Base-by-base conservation (phyloP, 192 early-diverging fungal species). In the Rhizoclosmatium sp. region DNA sequence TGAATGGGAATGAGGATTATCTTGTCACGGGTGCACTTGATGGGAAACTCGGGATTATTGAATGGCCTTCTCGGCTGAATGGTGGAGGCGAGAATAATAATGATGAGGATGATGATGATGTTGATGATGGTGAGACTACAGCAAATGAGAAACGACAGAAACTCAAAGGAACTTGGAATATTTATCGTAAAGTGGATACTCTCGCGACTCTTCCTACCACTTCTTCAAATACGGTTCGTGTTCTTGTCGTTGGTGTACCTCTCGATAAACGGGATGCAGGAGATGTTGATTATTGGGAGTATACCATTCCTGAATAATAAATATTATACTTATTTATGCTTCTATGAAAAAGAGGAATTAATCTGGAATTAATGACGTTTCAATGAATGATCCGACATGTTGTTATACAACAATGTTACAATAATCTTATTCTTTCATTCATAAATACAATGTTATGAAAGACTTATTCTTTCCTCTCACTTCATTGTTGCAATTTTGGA, bases 21-120 rank as follows among this genome's bases (percentile, higher is more conserved):
- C 21, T 68, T 48, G 66, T 68, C 5, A 44, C 66, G 5, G 66
- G 66, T 46, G 66, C 31, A 16, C 45, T 68, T 7, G 66, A 68
- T 41, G 66, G 66, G 19, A 44, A 48, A 19, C 12, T 68, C 9
- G 66, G 66, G 19, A 19, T 68, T 19, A 48, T 68, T 62, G 60
- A 62, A 62, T 9, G 23, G 21, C 21, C 23, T 19, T 62, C 60
- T 7, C 31, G 31, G 31, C 31, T 31, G 31, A 31, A 31, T 31
- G 31, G 31, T 31, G 0, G 31, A 31, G 31, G 31, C 31, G 31
- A 31, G 31, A 31, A 31, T 31, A 31, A 31, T 31, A 31, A 0
- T 31, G 31, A 31, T 31, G 31, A 31, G 31, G 31, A 31, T 31
- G 31, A 31, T 31, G 31, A 0, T 31, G 31, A 31, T 31, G 31